A percentile compares a stretch with the other conserved stretches of the same genome.
Evolutionary conservation across 2,329 filamentous ascomycete species (phyloP).

Genomic region (Microsporum ferrugineum): DNA sequence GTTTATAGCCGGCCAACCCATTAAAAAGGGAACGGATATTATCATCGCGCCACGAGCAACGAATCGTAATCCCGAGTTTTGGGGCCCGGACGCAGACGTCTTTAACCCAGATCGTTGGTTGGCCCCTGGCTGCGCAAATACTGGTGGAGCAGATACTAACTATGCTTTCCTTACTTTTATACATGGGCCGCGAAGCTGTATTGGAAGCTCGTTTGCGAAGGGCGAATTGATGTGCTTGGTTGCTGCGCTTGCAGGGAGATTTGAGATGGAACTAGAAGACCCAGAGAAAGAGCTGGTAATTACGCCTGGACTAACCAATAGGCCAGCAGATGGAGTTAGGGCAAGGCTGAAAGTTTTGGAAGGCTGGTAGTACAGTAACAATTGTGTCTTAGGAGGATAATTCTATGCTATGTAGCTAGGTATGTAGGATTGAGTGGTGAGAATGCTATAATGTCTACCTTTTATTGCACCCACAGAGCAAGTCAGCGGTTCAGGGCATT

Average conservation of each 20-base stretch:
- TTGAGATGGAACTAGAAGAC: conserved; percentile 56
- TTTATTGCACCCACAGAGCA: background rate
- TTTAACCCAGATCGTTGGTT: conserved; percentile 77
- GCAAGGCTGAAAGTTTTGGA: conserved; percentile 56
- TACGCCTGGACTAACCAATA: conserved; percentile 58
- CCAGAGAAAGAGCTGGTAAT: conserved; percentile 50
- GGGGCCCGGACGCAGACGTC: conserved; percentile 61
- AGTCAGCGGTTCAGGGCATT: background rate
- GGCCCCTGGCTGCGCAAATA: conserved; percentile 41
- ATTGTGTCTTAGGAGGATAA: background rate
- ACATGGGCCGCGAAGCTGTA: conserved; percentile 76
- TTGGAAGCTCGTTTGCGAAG: conserved; percentile 68
- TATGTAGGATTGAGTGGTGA: no score
- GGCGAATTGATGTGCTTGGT: conserved; percentile 77
- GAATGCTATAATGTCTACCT: background rate
- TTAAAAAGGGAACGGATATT: conserved; percentile 61
- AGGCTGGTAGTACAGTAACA: conserved; percentile 43
- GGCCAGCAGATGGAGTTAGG: conserved; percentile 60
- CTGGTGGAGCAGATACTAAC: conserved; percentile 62
- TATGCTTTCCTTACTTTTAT: conserved; percentile 73
- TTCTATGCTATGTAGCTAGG: background rate
- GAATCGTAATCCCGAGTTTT: conserved; percentile 58
- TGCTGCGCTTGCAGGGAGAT: conserved; percentile 63
- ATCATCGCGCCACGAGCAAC: conserved; percentile 54
- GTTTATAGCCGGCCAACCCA: conserved; percentile 48